A percentile compares a stretch with the other conserved stretches of the same genome.
phyloP scores from a whole-genome alignment of 148 eudicot genomes.

The Rhododendron henanense region DNA sequence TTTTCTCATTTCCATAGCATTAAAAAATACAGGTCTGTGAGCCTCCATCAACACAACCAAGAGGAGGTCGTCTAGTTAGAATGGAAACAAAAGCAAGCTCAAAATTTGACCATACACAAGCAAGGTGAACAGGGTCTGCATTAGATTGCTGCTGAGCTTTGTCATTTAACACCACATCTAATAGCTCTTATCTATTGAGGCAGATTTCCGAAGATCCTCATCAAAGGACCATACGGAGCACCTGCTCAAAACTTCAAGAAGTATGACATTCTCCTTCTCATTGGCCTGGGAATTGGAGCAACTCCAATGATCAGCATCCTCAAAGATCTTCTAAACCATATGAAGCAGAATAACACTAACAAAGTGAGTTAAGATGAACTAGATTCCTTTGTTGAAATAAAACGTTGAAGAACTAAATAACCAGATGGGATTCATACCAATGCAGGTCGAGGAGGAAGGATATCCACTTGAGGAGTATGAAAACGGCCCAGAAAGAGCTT shows the following conservation, averaged over 20 bases:
- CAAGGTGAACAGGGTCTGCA: constrained; percentile 30
- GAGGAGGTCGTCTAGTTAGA: constrained; percentile 56
- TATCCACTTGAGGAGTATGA: not conserved
- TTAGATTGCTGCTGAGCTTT: not conserved
- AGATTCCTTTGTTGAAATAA: not conserved
- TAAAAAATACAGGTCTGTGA: constrained; percentile 55
- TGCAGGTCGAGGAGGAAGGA: constrained; percentile 35
- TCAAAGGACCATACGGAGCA: constrained; percentile 95
- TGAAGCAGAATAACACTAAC: constrained; percentile 21
- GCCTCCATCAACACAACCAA: constrained; percentile 34
- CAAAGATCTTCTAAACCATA: constrained; percentile 73
- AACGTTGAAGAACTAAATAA: not conserved
- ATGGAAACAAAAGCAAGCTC: constrained; percentile 55
- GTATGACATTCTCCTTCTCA: constrained; percentile 78
- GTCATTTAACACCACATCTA: not conserved
- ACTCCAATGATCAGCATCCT: constrained; percentile 92
- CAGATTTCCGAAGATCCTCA: constrained; percentile 72
- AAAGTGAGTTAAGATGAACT: constrained; percentile 12
- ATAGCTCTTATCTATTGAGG: constrained; percentile 4
- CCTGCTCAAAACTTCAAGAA: constrained; percentile 90
- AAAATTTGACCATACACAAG: constrained; percentile 33
- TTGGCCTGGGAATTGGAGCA: constrained; percentile 97
- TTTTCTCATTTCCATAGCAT: not conserved
- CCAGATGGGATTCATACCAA: not conserved
- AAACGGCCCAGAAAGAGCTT: constrained; percentile 69